These are phyloP conservation scores for Leccinellum rugosiceps DNA, from an alignment of 768 basidiomycete species.

Conservation along the genomic window DNA sequence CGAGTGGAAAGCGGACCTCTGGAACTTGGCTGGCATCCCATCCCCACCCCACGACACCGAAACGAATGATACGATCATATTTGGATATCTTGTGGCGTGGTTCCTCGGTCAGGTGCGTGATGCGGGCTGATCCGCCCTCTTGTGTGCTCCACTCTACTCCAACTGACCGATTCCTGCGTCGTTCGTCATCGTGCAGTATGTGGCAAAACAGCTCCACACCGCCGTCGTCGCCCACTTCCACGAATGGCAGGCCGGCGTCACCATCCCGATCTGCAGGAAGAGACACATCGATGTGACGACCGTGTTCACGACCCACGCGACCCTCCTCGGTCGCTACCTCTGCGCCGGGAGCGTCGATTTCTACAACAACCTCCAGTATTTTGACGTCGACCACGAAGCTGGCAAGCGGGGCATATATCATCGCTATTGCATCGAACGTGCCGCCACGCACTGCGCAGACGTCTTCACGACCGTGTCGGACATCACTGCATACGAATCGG, in stretches of 20 bases:
- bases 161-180: slow-evolving; percentile 3
- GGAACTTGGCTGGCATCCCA: slow-evolving; percentile 98
- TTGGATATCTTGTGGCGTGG: slow-evolving; percentile 98
- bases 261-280: slow-evolving; percentile 92
- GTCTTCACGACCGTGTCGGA: slow-evolving; percentile 98
- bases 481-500: slow-evolving; percentile 96
- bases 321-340: slow-evolving; percentile 95
- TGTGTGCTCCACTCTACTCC: background rate
- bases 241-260: slow-evolving; percentile 98
- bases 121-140: slow-evolving; percentile 6
- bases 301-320: slow-evolving; percentile 98
- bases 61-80: slow-evolving; percentile 97
- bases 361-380: slow-evolving; percentile 99
- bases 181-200: slow-evolving; percentile 53
- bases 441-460: slow-evolving; percentile 91
- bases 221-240: slow-evolving; percentile 98
- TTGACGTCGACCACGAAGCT: slow-evolving; percentile 99
- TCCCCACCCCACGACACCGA: slow-evolving; percentile 95
- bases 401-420: slow-evolving; percentile 99
- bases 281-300: slow-evolving; percentile 98
- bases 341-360: slow-evolving; percentile 98
- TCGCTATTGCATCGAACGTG: slow-evolving; percentile 95
- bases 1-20: slow-evolving; percentile 98
- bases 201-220: slow-evolving; percentile 71
- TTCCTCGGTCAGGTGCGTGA: slow-evolving; percentile 92